Percentiles rank a stretch among this genome's conserved stretches.
Evolutionary conservation across 2,329 filamentous ascomycete species (phyloP).

Genomic region (Aspergillus ustus): DNA sequence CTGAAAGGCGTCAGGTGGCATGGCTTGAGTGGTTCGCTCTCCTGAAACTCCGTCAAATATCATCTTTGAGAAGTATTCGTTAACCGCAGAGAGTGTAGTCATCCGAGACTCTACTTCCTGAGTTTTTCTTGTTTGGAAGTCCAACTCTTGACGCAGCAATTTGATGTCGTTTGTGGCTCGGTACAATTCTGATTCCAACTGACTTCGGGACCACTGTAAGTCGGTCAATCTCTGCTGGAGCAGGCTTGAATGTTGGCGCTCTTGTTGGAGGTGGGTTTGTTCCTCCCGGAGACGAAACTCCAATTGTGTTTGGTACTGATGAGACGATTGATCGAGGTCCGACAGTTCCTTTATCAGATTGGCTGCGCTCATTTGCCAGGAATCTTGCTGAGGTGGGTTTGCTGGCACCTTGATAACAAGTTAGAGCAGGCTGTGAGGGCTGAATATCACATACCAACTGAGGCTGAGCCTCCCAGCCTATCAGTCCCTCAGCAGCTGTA

Average conservation of each 20-base stretch:
- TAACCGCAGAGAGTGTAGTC: background rate
- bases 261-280: background rate
- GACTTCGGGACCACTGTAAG: conserved; percentile 5
- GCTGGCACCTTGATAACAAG: background rate
- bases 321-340: conserved; percentile 2
- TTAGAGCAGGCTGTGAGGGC: background rate
- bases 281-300: conserved; percentile 9
- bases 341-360: conserved; percentile 9
- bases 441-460: background rate
- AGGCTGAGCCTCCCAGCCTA: background rate
- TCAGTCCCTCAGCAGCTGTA: background rate
- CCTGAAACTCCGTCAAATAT: background rate
- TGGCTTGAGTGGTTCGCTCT: background rate
- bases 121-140: background rate
- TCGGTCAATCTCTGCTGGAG: conserved; percentile 7
- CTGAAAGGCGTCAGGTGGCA: background rate
- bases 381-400: background rate
- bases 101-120: conserved; percentile 5
- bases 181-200: background rate
- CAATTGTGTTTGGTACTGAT: conserved; percentile 2
- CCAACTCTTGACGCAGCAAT: conserved; percentile 4
- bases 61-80: conserved; percentile 6
- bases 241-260: conserved; percentile 1
- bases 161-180: background rate
- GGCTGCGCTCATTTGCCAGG: background rate